Conservation (phyloP, 2,329 filamentous ascomycete species). For the Beauveria bassiana region DNA sequence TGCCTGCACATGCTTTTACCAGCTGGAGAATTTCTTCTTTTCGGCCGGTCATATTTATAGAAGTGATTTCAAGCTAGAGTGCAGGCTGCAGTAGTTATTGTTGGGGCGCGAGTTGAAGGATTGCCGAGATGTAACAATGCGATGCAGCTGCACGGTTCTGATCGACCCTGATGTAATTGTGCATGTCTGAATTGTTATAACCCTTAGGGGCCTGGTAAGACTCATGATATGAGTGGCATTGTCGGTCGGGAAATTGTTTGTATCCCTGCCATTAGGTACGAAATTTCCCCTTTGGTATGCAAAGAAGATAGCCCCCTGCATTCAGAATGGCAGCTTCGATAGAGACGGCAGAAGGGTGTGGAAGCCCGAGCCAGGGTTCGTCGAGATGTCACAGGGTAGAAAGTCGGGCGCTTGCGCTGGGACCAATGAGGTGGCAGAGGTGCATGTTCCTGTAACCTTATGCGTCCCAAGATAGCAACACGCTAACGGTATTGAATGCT, state of each 20-base stretch:
- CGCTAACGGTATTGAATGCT: conserved; percentile 5
- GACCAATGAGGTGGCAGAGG: conserved; percentile 6
- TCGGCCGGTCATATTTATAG: not conserved
- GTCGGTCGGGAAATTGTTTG: not conserved
- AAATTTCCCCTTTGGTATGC: not conserved
- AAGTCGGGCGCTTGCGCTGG: conserved; percentile 1
- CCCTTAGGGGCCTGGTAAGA: not conserved
- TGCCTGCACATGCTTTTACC: not conserved
- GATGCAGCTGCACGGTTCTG: not conserved
- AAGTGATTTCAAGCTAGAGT: not conserved
- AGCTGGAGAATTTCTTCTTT: not conserved
- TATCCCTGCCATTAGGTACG: not conserved
- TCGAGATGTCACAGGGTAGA: not conserved
- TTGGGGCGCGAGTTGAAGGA: not conserved
- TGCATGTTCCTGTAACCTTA: conserved; percentile 5
- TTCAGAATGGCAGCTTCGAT: not conserved
- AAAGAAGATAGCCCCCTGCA: not conserved
- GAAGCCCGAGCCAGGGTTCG: not conserved
- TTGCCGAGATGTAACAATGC: not conserved
- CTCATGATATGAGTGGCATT: not conserved
- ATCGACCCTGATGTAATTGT: not conserved
- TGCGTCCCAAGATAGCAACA: conserved; percentile 12
- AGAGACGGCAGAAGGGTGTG: not conserved
- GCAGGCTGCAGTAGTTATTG: not conserved
- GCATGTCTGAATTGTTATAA: not conserved